Evolutionary conservation across 2,329 filamentous ascomycete species (phyloP), one percentile per base, ranked within the genome.

Genomic region (Colletotrichum musae): DNA sequence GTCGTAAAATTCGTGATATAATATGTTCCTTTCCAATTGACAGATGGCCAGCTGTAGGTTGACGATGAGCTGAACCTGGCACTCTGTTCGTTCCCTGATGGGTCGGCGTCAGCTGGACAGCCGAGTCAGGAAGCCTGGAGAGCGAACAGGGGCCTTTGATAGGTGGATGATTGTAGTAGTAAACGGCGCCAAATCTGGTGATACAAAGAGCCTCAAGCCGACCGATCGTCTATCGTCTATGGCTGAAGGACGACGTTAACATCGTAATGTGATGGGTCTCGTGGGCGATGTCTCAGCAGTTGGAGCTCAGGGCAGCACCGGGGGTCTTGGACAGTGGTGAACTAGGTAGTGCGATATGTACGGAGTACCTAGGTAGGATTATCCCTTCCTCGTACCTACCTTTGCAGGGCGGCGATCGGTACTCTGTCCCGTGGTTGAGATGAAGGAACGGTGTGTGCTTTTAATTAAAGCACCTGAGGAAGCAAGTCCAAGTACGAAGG

Each of bases 81-180:
- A 39, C 36, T n/a, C 41, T 5, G 32, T 26, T 54, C 45, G 51
- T 50, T 53, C 16, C 45, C 54, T 36, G 26, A 63, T 63, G 61
- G 62, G 51, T 57, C 51, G 36, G n/a, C 57, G 67, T 69, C 62
- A 69, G 62, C 67, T 61, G 45, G 62, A 51, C 57, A 50, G 56
- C 62, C 62, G 67, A 69, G 67, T 61, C 67, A 67, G 67, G 56
- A 67, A 69, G 57, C 56, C 52, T 50, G 32, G 21, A 53, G 56
- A 57, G 15, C 15, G 50, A 68, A 65, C 54, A 58, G 54, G 53
- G 61, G 66, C 21, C 26, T n/a, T 26, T 65, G 61, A 52, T 58
- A 66, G 62, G 54, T 56, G 54, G 64, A 64, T 45, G 41, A 9
- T 13, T 54, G 53, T 10, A 48, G 16, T 47, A 36, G 16, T 47